Conservation (phyloP, 2,329 filamentous ascomycete genomes). For the Ophiostoma piceae region DNA sequence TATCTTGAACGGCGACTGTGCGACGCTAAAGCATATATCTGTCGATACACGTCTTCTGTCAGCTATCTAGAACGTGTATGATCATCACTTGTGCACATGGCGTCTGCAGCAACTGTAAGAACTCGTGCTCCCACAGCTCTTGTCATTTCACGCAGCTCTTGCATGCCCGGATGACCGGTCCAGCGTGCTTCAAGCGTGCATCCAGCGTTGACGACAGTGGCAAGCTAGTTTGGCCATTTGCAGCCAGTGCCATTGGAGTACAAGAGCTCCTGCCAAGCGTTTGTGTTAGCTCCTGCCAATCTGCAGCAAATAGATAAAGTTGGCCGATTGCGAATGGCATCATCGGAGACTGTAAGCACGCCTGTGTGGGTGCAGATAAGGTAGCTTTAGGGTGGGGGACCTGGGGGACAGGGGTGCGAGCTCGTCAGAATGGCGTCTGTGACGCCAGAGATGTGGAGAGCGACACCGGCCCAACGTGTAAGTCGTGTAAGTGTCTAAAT, state of each 20-base stretch:
- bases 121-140: not conserved
- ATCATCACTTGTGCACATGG: not conserved
- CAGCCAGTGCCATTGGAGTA: not conserved
- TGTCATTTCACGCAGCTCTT: constrained; percentile 1
- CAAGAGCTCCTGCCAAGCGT: not conserved
- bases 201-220: not conserved
- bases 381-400: not conserved
- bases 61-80: not conserved
- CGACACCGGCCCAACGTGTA: not conserved
- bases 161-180: constrained; percentile 7
- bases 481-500: constrained; percentile 10
- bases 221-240: not conserved
- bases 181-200: not conserved
- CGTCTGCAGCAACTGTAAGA: not conserved
- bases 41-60: not conserved
- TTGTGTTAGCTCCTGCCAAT: not conserved
- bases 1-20: constrained; percentile 13
- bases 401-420: not conserved
- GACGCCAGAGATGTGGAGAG: constrained; percentile 12
- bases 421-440: constrained; percentile 15
- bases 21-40: constrained; percentile 14
- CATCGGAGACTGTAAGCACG: constrained; percentile 10
- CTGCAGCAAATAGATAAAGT: not conserved
- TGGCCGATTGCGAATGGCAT: constrained; percentile 6
- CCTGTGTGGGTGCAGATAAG: not conserved